Evolutionary conservation across 2,329 filamentous ascomycete species (phyloP), one percentile per base, ranked within the genome.

Genomic region (Capronia coronata): DNA sequence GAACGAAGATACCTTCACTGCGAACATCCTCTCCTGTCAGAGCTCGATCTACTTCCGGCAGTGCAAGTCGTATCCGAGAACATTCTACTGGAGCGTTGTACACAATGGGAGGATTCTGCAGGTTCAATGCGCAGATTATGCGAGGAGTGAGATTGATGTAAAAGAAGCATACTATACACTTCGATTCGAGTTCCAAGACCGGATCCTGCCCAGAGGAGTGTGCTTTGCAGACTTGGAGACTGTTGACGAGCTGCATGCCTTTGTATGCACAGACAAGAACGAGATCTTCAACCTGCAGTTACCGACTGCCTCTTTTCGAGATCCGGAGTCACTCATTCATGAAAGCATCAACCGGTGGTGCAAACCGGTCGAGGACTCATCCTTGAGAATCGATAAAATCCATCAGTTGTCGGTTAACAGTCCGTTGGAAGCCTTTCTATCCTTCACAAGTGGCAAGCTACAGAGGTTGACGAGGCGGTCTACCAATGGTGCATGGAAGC

Each of bases 11-110:
- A 73, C 78, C 8, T 95, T 94, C 63, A 80, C 83, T 58, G 74
- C 78, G 52, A 82, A 79, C 56, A 80, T 86, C 63, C 72, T 96
- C 46, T 87, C 91, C 21, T 83, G 76, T 1, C 80, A 89, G 25
- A 84, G 87, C 22, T 88, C 87, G 2, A 77, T 97, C 48, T 95
- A 87, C 71, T 89, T 94, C 68, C 82, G 93, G 48, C 79, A 79
- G 66, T 79, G 84, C 66, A 80, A 85, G 63, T 75, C 78, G 56
- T 83, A 84, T 56, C 93, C 93, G 32, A 83, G 86, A 64, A 87
- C 81, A 67, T 94, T 97, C 64, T 76, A 95, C 41, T 98, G 93
- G 93, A 81, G 91, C 60, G 77, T 97, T 32, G 71, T 96, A 53
- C 85, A 94, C 63, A 82, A 87, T 61, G 81, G 82, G 62, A 86